Conservation (phyloP, 2,329 filamentous ascomycete genomes). For the Fonsecaea pugnacius region DNA sequence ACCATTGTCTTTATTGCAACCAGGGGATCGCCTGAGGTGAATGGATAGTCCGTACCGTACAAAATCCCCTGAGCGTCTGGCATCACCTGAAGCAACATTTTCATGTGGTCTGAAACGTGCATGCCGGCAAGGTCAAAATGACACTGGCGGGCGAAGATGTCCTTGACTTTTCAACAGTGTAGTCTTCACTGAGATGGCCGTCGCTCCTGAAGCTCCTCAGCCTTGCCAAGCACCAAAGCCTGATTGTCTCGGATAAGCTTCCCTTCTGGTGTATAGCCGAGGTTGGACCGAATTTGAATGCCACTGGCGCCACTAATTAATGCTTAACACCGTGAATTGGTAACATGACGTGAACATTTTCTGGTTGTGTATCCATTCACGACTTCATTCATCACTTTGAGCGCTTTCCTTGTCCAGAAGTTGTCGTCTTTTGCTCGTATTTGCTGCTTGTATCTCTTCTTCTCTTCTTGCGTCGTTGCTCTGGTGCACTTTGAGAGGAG, state of each 20-base stretch:
- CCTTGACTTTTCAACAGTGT: constrained; percentile 16
- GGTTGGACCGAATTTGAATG: background rate
- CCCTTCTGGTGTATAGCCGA: background rate
- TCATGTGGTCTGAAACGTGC: constrained; percentile 26
- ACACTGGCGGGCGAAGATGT: background rate
- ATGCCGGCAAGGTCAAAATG: constrained; percentile 21
- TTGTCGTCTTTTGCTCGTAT: background rate
- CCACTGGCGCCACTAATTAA: no score
- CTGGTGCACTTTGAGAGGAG: background rate
- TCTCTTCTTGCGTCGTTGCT: background rate
- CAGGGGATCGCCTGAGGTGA: background rate
- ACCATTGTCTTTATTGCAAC: background rate
- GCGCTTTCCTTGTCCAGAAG: background rate
- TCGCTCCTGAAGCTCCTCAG: background rate
- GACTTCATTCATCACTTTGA: constrained; percentile 1
- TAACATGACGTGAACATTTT: background rate
- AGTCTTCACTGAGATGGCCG: constrained; percentile 24
- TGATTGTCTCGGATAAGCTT: background rate
- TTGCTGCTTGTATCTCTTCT: background rate
- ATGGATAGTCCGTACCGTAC: constrained; percentile 6
- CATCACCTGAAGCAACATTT: constrained; percentile 40
- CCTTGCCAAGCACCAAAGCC: background rate
- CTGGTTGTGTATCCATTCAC: constrained; percentile 1
- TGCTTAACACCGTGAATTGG: no score
- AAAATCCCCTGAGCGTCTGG: background rate